Evolutionary conservation across 2,329 filamentous ascomycete species (phyloP), one percentile per base, ranked within the genome.

Genomic region (Fusarium duplospermum): DNA sequence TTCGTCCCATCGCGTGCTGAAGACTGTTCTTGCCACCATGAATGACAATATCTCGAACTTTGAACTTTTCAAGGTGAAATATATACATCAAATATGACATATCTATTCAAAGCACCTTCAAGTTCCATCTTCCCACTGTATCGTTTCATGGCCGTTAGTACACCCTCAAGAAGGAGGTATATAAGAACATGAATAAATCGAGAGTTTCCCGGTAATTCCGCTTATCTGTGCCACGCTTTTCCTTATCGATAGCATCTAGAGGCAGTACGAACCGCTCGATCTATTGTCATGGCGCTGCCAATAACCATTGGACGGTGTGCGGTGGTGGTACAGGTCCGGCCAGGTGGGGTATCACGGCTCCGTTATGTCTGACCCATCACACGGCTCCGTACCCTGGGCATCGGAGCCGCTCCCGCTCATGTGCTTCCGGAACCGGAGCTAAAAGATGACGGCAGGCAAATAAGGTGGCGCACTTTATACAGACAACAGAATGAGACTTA

Each of bases 351-450:
- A 24, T 22, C 11, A 60, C 38, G 57, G 57, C 57, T 60, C 57
- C 57, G 36, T 40, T 59, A 42, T 42, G 56, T 24, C 35, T 36
- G 24, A 6, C 16, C 10, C 5, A 38, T 38, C 33, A 24, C 36
- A 59, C 56, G 57, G 57, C 35, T 60, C 57, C 57, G 57, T 45
- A 36, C 20, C 16, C 36, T 14, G 14, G 13, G 9, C 27, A 60
- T 45, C 57, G 57, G 57, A 60, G 57, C 57, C 57, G 61, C 61
- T 31, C 36, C 57, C 68, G n/a, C 59, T 29, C 72, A 75, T 0
- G 70, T 66, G 16, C 77, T 76, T 24, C 81, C 76, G 54, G 29
- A 59, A 18, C 56, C 56, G 54, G 29, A 40, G 20, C 20, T 59
- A 57, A 59, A 40, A 36, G 33, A 59, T 40, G 56, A 36, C 35